Percentiles rank a stretch among this genome's conserved stretches.
These are phyloP conservation scores for Acanthamoeba triangularis DNA, from an alignment of 208 protist species.

Conservation along the genomic window DNA sequence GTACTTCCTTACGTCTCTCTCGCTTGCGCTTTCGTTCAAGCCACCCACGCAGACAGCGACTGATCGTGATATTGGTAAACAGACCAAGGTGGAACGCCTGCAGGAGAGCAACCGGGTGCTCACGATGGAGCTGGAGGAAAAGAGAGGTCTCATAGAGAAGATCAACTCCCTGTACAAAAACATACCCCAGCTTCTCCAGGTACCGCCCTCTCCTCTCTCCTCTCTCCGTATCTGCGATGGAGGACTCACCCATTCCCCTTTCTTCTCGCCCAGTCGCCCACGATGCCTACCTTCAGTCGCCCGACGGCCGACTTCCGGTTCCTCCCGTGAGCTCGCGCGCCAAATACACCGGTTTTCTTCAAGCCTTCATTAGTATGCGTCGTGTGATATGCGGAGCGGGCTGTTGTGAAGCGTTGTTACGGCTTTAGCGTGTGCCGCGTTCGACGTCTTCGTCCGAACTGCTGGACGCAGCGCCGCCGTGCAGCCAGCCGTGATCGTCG, in stretches of 20 bases:
- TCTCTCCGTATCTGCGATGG: neutral
- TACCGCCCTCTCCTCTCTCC: neutral
- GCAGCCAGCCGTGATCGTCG: neutral
- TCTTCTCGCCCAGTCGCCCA: neutral
- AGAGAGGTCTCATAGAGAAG: conserved; percentile 58
- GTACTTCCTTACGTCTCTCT: neutral
- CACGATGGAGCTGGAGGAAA: conserved; percentile 42
- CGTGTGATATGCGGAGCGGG: too few species aligned
- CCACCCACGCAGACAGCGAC: too few species aligned
- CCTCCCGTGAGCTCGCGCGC: neutral
- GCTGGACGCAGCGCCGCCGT: neutral
- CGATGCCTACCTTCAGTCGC: neutral
- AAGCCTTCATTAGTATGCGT: too few species aligned
- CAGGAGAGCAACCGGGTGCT: conserved; percentile 50
- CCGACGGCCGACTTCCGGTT: neutral
- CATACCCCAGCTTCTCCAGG: conserved; percentile 25
- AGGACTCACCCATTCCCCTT: neutral
- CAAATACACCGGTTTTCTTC: too few species aligned
- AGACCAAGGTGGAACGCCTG: conserved; percentile 45
- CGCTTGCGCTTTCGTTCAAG: neutral
- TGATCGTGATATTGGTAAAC: neutral
- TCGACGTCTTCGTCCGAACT: neutral
- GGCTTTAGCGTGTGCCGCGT: neutral
- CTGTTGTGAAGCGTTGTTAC: neutral
- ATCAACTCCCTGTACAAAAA: conserved; percentile 69